Conservation (phyloP, 1,139 yeast genomes). For the Protomyces macrosporus region DNA sequence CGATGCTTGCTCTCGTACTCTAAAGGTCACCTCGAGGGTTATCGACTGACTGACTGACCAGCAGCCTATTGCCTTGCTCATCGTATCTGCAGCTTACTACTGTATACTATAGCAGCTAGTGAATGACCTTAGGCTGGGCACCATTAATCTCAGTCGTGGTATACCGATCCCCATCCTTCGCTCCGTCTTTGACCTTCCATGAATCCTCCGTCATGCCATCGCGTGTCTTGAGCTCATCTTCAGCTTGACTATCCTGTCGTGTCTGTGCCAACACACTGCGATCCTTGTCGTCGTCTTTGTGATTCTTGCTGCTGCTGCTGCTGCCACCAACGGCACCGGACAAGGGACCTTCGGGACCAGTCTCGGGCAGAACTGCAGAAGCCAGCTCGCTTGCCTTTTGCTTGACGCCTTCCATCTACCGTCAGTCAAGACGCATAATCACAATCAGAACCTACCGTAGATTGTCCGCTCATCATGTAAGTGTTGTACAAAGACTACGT, state of each 20-base stretch:
- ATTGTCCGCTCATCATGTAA: too few species aligned
- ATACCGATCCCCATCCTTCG: conserved; percentile 15
- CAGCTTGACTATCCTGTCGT: conserved; percentile 9
- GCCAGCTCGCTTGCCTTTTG: conserved; percentile 4
- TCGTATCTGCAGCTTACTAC: neutral
- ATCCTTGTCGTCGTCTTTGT: neutral
- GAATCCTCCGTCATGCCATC: conserved; percentile 1
- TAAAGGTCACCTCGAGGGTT: too few species aligned
- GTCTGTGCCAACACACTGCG: conserved; percentile 8
- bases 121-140: conserved; percentile 17
- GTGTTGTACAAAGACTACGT: too few species aligned
- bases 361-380: conserved; percentile 11
- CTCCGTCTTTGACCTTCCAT: neutral
- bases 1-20: neutral
- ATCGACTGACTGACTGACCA: neutral
- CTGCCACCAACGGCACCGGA: neutral
- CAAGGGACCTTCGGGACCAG: conserved; percentile 15
- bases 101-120: neutral
- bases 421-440: neutral
- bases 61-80: neutral
- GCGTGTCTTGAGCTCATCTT: neutral
- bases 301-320: too few species aligned
- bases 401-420: conserved; percentile 13
- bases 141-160: conserved; percentile 22
- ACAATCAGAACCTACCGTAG: too few species aligned